Percentiles rank a stretch among this genome's conserved stretches.
phyloP scores from a whole-genome alignment of 495 filamentous ascomycete genomes.

The Tuber magnatum region DNA sequence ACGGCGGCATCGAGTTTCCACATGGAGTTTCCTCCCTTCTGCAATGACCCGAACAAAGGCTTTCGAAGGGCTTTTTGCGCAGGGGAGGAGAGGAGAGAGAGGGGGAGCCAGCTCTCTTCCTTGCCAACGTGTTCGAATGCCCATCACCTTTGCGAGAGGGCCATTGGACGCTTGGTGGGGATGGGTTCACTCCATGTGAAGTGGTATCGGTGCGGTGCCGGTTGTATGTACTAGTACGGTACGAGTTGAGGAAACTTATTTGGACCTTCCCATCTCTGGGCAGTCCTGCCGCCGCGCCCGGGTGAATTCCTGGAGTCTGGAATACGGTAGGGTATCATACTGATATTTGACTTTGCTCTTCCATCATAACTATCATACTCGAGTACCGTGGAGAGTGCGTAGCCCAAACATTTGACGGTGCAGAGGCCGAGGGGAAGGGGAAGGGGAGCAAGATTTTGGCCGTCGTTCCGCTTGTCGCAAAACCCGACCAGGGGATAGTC shows the following conservation, averaged over 20 bases:
- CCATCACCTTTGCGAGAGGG: neutral
- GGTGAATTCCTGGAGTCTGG: neutral
- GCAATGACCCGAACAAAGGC: neutral
- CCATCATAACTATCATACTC: too few relatives aligned
- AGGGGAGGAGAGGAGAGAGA: neutral
- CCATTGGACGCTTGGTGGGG: neutral
- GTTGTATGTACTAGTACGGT: neutral
- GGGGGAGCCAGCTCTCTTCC: neutral
- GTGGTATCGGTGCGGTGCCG: neutral
- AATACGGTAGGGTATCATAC: too few relatives aligned
- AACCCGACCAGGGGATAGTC: neutral
- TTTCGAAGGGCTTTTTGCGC: constrained; percentile 14
- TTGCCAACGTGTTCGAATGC: neutral
- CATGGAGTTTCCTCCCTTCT: neutral
- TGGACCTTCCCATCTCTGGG: neutral
- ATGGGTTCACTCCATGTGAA: neutral
- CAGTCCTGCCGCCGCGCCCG: neutral
- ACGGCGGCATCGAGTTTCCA: neutral
- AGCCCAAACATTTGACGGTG: constrained; percentile 16
- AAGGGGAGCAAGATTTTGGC: neutral
- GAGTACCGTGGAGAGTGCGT: too few relatives aligned
- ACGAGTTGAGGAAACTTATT: neutral
- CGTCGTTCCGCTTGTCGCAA: neutral
- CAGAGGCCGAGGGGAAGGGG: constrained; percentile 11
- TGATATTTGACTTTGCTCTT: constrained; percentile 2